Conservation (phyloP, 2,329 filamentous ascomycete species). For the Tolypocladium inflatum region DNA sequence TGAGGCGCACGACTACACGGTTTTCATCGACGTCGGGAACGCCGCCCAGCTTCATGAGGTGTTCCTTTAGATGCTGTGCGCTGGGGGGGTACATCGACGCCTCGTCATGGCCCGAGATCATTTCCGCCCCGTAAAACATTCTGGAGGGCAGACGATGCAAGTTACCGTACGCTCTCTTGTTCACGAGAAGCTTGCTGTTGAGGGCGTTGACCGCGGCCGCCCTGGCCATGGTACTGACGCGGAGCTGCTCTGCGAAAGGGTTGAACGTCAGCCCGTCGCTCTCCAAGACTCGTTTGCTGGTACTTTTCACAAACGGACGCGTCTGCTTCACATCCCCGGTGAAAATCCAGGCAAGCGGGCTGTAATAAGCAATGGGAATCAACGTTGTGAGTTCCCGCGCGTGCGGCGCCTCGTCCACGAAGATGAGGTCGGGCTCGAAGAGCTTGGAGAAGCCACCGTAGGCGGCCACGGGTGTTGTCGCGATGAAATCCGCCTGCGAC, state of each 20-base stretch:
- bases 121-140: slow-evolving; percentile 29
- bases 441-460: slow-evolving; percentile 30
- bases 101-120: slow-evolving; percentile 21
- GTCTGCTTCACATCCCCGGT: slow-evolving; percentile 36
- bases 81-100: slow-evolving; percentile 15
- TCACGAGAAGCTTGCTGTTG: slow-evolving; percentile 23
- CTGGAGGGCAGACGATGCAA: slow-evolving; percentile 30
- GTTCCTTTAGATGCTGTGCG: slow-evolving; percentile 16
- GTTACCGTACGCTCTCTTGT: slow-evolving; percentile 26
- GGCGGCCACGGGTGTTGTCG: slow-evolving; percentile 35
- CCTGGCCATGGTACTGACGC: slow-evolving; percentile 28
- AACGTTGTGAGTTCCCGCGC: slow-evolving; percentile 34
- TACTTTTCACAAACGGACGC: slow-evolving; percentile 28
- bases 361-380: slow-evolving; percentile 33
- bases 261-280: slow-evolving; percentile 17
- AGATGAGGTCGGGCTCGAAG: slow-evolving; percentile 74
- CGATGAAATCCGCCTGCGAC: slow-evolving; percentile 30
- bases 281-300: slow-evolving; percentile 6
- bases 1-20: slow-evolving; percentile 23
- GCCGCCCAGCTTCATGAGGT: slow-evolving; percentile 17
- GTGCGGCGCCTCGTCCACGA: slow-evolving; percentile 62
- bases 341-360: slow-evolving; percentile 33
- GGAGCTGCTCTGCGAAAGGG: slow-evolving; percentile 20
- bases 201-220: slow-evolving; percentile 21
- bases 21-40: slow-evolving; percentile 18